Conservation (phyloP, 73 alveolate species). For the Symbiodinium natans region DNA sequence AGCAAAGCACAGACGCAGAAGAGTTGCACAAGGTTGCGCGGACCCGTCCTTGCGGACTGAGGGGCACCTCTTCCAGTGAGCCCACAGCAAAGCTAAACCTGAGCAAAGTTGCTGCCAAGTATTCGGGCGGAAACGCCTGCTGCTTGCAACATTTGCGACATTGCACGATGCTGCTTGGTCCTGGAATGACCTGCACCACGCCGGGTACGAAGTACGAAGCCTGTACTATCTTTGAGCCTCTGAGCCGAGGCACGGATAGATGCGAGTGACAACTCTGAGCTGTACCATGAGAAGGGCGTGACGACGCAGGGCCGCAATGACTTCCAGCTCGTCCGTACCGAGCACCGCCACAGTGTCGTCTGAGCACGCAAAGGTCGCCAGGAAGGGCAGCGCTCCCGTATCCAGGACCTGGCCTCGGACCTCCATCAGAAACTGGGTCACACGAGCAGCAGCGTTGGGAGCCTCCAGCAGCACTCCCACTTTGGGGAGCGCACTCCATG, state of each 20-base stretch:
- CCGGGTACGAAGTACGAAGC: no score
- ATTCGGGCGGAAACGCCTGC: no score
- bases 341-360: background rate
- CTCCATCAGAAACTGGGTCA: background rate
- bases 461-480: conserved; percentile 20
- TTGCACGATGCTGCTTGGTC: no score
- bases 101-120: no score
- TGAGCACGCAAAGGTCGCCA: conserved; percentile 8
- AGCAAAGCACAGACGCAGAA: no score
- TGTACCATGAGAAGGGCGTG: conserved; percentile 7
- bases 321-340: background rate
- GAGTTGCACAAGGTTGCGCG: background rate
- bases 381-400: background rate
- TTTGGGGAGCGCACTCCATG: background rate
- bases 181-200: no score
- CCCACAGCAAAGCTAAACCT: background rate
- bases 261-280: background rate
- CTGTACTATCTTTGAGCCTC: no score
- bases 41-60: background rate
- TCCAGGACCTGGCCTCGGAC: background rate
- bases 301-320: background rate
- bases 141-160: no score
- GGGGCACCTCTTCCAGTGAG: background rate
- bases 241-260: conserved; percentile 11
- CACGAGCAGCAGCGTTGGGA: background rate